Percentiles rank a stretch among this genome's conserved stretches.
These are phyloP conservation scores for Tylopilus sp. DNA, from an alignment of 768 basidiomycete species.

Conservation along the genomic window DNA sequence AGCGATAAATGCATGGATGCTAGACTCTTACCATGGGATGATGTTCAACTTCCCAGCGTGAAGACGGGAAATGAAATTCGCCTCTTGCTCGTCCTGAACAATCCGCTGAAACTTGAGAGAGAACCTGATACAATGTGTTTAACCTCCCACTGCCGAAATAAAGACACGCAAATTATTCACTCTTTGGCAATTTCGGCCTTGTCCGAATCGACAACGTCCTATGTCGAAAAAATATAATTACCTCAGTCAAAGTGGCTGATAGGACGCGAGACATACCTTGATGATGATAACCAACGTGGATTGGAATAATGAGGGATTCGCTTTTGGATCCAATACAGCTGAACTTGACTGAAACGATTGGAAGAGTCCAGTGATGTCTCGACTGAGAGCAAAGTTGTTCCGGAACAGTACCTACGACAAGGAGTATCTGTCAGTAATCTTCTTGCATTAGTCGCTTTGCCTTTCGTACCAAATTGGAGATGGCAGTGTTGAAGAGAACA, in stretches of 20 bases:
- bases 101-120: constrained; percentile 56
- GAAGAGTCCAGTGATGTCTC: constrained; percentile 59
- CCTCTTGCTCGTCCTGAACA: constrained; percentile 55
- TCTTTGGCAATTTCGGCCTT: constrained; percentile 55
- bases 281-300: constrained; percentile 61
- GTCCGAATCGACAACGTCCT: constrained; percentile 67
- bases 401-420: constrained; percentile 53
- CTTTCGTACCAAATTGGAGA: constrained; percentile 58
- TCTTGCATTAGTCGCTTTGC: neutral
- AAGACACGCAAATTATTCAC: constrained; percentile 30
- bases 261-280: constrained; percentile 37
- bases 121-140: constrained; percentile 36
- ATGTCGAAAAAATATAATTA: neutral
- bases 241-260: neutral
- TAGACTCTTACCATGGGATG: constrained; percentile 47
- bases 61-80: constrained; percentile 60
- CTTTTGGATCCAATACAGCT: constrained; percentile 52
- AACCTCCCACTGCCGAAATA: neutral
- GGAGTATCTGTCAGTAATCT: neutral
- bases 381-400: constrained; percentile 61
- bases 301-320: constrained; percentile 57
- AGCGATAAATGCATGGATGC: neutral
- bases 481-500: constrained; percentile 61
- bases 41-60: constrained; percentile 55
- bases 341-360: constrained; percentile 61